These are phyloP conservation scores for Yamadazyma takamatsuzukensis DNA, from an alignment of 805 yeast species.

Conservation along the genomic window DNA sequence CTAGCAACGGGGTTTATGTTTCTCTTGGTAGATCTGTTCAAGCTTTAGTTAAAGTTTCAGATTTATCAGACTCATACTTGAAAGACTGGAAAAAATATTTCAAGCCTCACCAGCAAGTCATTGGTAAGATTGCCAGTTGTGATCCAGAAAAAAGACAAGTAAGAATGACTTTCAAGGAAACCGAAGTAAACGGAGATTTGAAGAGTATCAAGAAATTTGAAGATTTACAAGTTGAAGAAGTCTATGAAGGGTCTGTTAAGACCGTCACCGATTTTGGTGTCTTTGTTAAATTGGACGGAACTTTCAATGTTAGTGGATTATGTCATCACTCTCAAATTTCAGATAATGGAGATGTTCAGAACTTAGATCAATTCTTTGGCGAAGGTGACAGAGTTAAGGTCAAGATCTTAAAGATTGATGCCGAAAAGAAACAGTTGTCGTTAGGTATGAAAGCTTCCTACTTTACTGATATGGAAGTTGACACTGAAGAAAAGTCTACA, in stretches of 20 bases:
- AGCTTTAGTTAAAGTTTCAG: conserved; percentile 78
- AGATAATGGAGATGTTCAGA: conserved; percentile 57
- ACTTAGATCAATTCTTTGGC: conserved; percentile 65
- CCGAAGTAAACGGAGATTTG: conserved; percentile 71
- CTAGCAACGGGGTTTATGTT: conserved; percentile 75
- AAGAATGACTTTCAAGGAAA: conserved; percentile 74
- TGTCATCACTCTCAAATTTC: conserved; percentile 86
- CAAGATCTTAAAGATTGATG: conserved; percentile 61
- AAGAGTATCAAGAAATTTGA: conserved; percentile 56
- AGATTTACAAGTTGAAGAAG: conserved; percentile 66
- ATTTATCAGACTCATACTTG: conserved; percentile 75
- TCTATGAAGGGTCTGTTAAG: conserved; percentile 74
- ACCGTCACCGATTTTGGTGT: conserved; percentile 87
- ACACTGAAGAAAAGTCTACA: too few species aligned
- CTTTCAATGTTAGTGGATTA: conserved; percentile 74
- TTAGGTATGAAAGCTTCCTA: conserved; percentile 95
- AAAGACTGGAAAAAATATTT: conserved; percentile 86
- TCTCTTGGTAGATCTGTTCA: conserved; percentile 65
- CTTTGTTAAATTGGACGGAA: conserved; percentile 75
- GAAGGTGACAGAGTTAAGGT: conserved; percentile 92
- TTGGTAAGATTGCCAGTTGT: conserved; percentile 67
- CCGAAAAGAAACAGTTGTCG: conserved; percentile 68
- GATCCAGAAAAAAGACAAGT: conserved; percentile 62
- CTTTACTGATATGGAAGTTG: conserved; percentile 53
- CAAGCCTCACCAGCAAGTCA: conserved; percentile 66